A percentile compares a stretch with the other conserved stretches of the same genome.
Evolutionary conservation across 2,329 filamentous ascomycete species (phyloP).

Genomic region (Verticillium zaregamsianum): DNA sequence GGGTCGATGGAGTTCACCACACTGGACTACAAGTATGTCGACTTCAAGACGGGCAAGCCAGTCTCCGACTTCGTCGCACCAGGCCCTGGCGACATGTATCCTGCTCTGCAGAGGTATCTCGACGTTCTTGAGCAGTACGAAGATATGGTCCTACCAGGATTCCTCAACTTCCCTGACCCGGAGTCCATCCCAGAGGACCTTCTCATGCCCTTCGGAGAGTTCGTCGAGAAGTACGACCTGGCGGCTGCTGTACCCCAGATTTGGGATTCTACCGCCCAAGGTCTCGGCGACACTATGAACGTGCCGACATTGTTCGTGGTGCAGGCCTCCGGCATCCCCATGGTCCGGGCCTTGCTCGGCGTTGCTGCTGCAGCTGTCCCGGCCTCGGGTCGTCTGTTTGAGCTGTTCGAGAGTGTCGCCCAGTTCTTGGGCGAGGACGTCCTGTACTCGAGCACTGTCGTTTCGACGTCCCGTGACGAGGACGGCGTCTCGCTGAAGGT

Average conservation of each 20-base stretch:
- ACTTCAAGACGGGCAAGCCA: conserved; percentile 30
- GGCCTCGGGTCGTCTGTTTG: conserved; percentile 13
- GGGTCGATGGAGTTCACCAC: conserved; percentile 19
- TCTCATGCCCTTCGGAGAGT: conserved; percentile 40
- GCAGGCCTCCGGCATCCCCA: conserved; percentile 12
- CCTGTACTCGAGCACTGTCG: conserved; percentile 16
- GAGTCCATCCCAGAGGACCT: conserved; percentile 40
- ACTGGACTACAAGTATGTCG: conserved; percentile 20
- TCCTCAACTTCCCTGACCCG: conserved; percentile 35
- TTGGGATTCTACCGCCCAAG: conserved; percentile 13
- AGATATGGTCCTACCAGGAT: conserved; percentile 27
- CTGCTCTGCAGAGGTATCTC: conserved; percentile 23
- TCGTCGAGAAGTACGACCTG: conserved; percentile 42
- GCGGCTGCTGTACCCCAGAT: conserved; percentile 29
- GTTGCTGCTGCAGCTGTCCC: conserved; percentile 13
- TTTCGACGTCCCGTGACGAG: conserved; percentile 6
- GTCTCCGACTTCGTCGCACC: conserved; percentile 21
- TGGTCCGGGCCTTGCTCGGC: conserved; percentile 17
- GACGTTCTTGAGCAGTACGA: conserved; percentile 24
- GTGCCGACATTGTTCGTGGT: conserved; percentile 13
- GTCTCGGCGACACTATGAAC: conserved; percentile 15
- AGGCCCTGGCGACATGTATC: conserved; percentile 13
- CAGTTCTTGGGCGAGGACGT: conserved; percentile 14
- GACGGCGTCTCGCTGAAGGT: conserved; percentile 13
- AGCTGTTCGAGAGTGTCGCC: conserved; percentile 14